Conservation (phyloP, 1,284 basidiomycete species). For the Ustilago xerochloae region DNA sequence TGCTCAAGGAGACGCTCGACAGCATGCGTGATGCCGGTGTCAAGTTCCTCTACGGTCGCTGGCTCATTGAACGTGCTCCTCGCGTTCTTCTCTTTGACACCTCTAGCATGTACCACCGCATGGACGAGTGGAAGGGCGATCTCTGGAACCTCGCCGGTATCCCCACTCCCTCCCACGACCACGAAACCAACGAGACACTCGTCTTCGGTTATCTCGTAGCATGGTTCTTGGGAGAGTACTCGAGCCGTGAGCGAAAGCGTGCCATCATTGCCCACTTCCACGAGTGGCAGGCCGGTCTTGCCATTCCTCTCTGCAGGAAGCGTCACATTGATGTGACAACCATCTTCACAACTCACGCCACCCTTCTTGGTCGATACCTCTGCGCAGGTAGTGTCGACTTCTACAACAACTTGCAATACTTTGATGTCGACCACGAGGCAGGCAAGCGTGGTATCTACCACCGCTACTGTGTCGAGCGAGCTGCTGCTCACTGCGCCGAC, state of each 20-base stretch:
- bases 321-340: constrained; percentile 97
- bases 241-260: constrained; percentile 79
- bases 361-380: constrained; percentile 94
- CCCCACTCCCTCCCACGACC: constrained; percentile 92
- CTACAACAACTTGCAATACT: constrained; percentile 99
- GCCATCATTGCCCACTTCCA: constrained; percentile 98
- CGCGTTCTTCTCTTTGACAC: constrained; percentile 95
- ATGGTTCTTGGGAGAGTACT: constrained; percentile 99
- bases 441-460: constrained; percentile 94
- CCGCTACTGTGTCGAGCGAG: constrained; percentile 95
- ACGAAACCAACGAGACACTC: constrained; percentile 98
- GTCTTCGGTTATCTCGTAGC: constrained; percentile 98
- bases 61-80: constrained; percentile 96
- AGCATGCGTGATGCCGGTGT: constrained; percentile 76
- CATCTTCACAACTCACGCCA: constrained; percentile 95
- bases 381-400: constrained; percentile 98
- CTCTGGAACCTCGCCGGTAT: constrained; percentile 98
- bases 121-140: constrained; percentile 98
- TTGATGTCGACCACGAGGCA: constrained; percentile 98
- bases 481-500: constrained; percentile 92
- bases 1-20: constrained; percentile 58
- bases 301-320: constrained; percentile 94
- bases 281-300: constrained; percentile 98
- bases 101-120: constrained; percentile 82
- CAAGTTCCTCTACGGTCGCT: constrained; percentile 93